Evolutionary conservation across 768 basidiomycete genomes (phyloP).

Genomic region (Podaxis sp.): DNA sequence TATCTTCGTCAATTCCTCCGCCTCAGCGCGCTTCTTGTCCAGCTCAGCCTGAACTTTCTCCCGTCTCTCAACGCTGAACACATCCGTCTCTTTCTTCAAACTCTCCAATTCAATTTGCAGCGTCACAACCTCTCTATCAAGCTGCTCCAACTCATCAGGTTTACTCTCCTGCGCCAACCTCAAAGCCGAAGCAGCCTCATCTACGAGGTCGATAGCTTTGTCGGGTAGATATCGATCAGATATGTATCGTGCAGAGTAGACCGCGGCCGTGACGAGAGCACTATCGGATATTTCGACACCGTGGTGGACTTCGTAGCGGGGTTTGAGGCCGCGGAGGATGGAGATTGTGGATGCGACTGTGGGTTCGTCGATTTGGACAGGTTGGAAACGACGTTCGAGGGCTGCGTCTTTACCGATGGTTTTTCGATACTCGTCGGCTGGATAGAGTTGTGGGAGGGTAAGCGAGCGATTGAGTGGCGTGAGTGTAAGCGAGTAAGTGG

Average conservation of each 20-base stretch:
- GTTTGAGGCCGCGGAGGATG: constrained; percentile 83
- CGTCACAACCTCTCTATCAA: constrained; percentile 83
- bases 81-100: constrained; percentile 84
- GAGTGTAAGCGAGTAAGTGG: background rate
- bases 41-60: constrained; percentile 66
- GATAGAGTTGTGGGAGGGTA: too few relatives aligned
- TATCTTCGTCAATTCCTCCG: constrained; percentile 54
- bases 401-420: constrained; percentile 92
- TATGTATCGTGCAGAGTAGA: constrained; percentile 83
- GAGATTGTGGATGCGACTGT: constrained; percentile 82
- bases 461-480: background rate
- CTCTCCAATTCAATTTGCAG: constrained; percentile 89
- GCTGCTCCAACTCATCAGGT: constrained; percentile 78
- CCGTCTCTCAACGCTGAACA: constrained; percentile 77
- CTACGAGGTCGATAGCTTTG: constrained; percentile 89
- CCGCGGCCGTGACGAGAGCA: constrained; percentile 87
- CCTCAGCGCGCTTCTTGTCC: constrained; percentile 59
- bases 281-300: constrained; percentile 90
- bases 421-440: constrained; percentile 87
- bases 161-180: constrained; percentile 88
- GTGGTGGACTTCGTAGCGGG: constrained; percentile 88
- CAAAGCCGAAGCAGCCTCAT: constrained; percentile 88
- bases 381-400: constrained; percentile 88
- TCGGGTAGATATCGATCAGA: constrained; percentile 88
- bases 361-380: constrained; percentile 86